Evolutionary conservation across 2,329 filamentous ascomycete species (phyloP).

Genomic region (Colletotrichum euphorbiae): DNA sequence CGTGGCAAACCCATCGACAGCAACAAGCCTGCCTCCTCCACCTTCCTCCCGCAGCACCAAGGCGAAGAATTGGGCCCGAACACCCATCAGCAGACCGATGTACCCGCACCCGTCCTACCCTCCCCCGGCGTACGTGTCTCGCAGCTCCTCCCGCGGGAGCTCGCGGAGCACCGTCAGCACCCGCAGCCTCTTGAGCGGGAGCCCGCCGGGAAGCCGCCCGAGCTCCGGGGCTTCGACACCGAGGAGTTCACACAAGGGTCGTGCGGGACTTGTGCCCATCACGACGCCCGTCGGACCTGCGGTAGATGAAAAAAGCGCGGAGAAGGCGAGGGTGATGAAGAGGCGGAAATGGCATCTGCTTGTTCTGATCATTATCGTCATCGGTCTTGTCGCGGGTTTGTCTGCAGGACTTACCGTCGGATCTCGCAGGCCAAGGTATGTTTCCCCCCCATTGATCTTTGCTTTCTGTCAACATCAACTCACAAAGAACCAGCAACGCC

Average conservation of each 20-base stretch:
- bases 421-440: slow-evolving; percentile 50
- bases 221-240: slow-evolving; percentile 21
- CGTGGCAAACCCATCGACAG: not conserved
- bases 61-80: slow-evolving; percentile 27
- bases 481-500: too few species aligned
- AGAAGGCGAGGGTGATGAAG: slow-evolving; percentile 41
- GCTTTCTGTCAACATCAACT: too few species aligned
- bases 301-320: slow-evolving; percentile 6
- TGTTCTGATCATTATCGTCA: slow-evolving; percentile 45
- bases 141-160: slow-evolving; percentile 35
- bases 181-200: not conserved
- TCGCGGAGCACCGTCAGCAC: slow-evolving; percentile 15
- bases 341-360: slow-evolving; percentile 50
- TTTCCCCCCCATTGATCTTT: slow-evolving; percentile 18
- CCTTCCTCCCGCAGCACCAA: slow-evolving; percentile 17
- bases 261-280: slow-evolving; percentile 7
- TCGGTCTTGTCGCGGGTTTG: slow-evolving; percentile 51
- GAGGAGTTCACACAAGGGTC: slow-evolving; percentile 20
- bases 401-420: slow-evolving; percentile 56
- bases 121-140: slow-evolving; percentile 34
- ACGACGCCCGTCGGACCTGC: slow-evolving; percentile 7
- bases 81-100: not conserved
- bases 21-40: not conserved
- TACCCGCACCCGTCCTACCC: slow-evolving; percentile 32
- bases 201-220: slow-evolving; percentile 8